Evolutionary conservation across 2,329 filamentous ascomycete genomes (phyloP).

Genomic region (Raffaelea deltoideospora): DNA sequence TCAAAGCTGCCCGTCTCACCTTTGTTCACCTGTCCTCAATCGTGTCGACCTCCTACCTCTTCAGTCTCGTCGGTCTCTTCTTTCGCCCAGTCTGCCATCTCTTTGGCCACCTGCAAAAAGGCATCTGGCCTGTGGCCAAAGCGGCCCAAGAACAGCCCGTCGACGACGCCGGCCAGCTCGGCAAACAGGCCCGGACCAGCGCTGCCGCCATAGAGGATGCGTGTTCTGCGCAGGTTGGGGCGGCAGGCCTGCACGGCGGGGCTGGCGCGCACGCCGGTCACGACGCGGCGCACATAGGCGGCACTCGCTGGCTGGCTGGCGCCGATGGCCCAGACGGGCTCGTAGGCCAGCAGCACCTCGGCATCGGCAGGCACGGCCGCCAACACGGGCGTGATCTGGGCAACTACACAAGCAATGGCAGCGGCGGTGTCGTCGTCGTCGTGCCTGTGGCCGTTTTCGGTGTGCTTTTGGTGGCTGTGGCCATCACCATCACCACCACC

Average conservation of each 20-base stretch:
- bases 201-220: conserved; percentile 70
- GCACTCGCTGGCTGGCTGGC: conserved; percentile 54
- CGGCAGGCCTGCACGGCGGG: conserved; percentile 32
- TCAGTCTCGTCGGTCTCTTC: too few relatives aligned
- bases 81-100: conserved; percentile 52
- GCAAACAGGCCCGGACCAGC: conserved; percentile 65
- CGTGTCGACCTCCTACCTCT: too few relatives aligned
- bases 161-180: conserved; percentile 51
- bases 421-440: conserved; percentile 41
- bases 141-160: conserved; percentile 67
- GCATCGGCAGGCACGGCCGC: conserved; percentile 42
- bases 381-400: conserved; percentile 51
- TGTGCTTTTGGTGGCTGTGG: neutral
- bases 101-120: conserved; percentile 55
- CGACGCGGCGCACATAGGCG: conserved; percentile 58
- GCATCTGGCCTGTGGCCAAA: conserved; percentile 66
- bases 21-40: too few relatives aligned
- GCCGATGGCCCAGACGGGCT: conserved; percentile 83
- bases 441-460: conserved; percentile 31
- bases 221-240: conserved; percentile 33
- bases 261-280: conserved; percentile 43
- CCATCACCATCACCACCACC: neutral
- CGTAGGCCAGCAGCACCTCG: conserved; percentile 67
- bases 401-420: conserved; percentile 50
- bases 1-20: too few relatives aligned